Base-by-base conservation (phyloP, 2,329 filamentous ascomycete species). In the Aureobasidium sp. region DNA sequence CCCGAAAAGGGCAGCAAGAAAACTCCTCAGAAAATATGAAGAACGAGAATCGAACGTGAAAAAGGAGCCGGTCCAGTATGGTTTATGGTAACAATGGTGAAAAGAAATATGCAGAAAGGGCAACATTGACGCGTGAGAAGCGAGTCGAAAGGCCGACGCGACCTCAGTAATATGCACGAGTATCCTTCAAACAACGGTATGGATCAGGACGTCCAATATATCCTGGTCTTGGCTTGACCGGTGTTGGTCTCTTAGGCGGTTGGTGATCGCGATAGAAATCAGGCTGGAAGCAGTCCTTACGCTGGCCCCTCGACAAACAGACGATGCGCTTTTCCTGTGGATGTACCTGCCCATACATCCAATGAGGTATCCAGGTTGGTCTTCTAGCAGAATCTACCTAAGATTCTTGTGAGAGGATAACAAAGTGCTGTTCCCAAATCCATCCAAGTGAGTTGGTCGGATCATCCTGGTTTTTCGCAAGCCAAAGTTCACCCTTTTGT, bases 371-470 rank as follows among this genome's bases (percentile, higher is more conserved):
- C 54, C 42, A 58, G 14, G 36, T 29, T 37, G 42, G 30, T 48
- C 42, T 58, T 44, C 39, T 21, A 44, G 5, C 10, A 25, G 57
- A 59, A 42, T 50, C 57, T 34, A 32, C 30, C 57, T 59, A 62
- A 49, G 61, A 59, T 25, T 62, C 61, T 29, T 62, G 54, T 7
- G 51, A 59, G 25, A 62, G 55, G 25, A 62, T 67, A 61, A 72
- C 72, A 79, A 99, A 99, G 77, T 99, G 94, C 75, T 97, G 97
- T 69, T 92, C 96, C 94, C 94, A 99, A 69, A 99, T 96, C 94
- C 94, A 99, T 57, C 94, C 94, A 37, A 97, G 86, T 66, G 86
- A 82, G 66, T 88, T 83, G 11, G 79, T 81, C 1, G 85, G 78
- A 74, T 99, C 94, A 71, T 99, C 94, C 76, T 99, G 94, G 72